Evolutionary conservation across 352 stramenopile species (phyloP), one percentile per base, ranked within the genome.

Genomic region (Hyaloperonospora brassicae): DNA sequence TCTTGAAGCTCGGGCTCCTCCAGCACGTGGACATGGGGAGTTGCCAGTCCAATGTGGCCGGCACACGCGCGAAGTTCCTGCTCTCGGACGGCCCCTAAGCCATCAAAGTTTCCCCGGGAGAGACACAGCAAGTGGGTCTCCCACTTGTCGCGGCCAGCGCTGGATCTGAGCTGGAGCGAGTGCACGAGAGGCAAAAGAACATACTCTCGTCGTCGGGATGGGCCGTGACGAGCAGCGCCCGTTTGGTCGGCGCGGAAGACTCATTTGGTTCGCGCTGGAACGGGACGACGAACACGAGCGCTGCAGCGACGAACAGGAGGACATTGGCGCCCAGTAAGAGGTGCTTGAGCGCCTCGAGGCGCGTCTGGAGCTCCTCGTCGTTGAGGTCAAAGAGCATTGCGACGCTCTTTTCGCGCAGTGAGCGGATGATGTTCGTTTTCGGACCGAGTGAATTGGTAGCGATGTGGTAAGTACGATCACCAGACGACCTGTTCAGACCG

Each of bases 191-290:
- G 95, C 53, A 42, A 73, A 98, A 98, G 64, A 98, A 98, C 93
- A 98, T 98, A 67, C 86, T 96, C 70, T 98, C 95, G 64, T 98
- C 95, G 59, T 98, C 95, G 39, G 95, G 95, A 72, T 98, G 95
- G n/a, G 93, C 91, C 7, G 87, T 97, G 40, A 98, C 84, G 8
- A 98, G 57, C 48, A 93, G 57, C 50, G 80, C 79, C 1, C 59
- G 64, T 43, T 85, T 87, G 6, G 58, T 47, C n/a, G 49, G 55
- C 13, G 12, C 23, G 3, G 14, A 25, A 38, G 41, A 58, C 1
- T 50, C 27, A 31, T 3, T 7, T 31, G 27, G 3, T 31, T 31
- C 7, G 27, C 27, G 7, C 27, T 31, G 3, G 27, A 31, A 46
- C 1, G 39, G 22, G 0, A 60, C 77, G 11, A 59, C 45, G 34